Percentiles rank a stretch among this genome's conserved stretches.
phyloP scores from a whole-genome alignment of 2,329 filamentous ascomycete genomes.

The Beauveria rudraprayagi region DNA sequence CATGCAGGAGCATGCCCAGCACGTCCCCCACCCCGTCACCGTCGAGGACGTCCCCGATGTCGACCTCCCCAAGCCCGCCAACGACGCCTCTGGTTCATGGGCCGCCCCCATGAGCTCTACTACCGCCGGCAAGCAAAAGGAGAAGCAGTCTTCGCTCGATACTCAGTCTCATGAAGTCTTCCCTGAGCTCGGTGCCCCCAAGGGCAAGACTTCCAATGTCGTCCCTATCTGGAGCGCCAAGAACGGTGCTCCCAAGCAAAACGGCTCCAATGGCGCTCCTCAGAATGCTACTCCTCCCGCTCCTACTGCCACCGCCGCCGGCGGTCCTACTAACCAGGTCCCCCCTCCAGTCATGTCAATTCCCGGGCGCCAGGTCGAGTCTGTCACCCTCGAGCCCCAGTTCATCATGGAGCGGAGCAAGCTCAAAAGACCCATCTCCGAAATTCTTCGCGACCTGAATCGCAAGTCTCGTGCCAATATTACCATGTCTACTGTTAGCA shows the following conservation, averaged over 20 bases:
- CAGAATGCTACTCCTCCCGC: conserved; percentile 57
- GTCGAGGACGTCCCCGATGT: conserved; percentile 79
- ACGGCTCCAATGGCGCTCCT: conserved; percentile 47
- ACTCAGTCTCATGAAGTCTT: conserved; percentile 86
- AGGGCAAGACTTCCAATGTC: conserved; percentile 59
- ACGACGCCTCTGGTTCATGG: conserved; percentile 38
- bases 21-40: conserved; percentile 48
- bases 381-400: conserved; percentile 62
- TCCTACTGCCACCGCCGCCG: conserved; percentile 39
- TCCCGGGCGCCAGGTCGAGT: conserved; percentile 75
- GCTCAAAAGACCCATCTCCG: conserved; percentile 75
- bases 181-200: conserved; percentile 71
- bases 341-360: conserved; percentile 58
- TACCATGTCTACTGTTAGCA: conserved; percentile 64
- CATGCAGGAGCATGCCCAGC: conserved; percentile 51
- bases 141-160: conserved; percentile 50
- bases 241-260: conserved; percentile 45
- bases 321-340: conserved; percentile 23
- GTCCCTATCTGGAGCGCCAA: conserved; percentile 73
- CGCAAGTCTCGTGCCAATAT: conserved; percentile 83
- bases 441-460: conserved; percentile 87
- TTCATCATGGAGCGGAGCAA: conserved; percentile 70
- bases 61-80: conserved; percentile 53
- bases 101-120: conserved; percentile 49
- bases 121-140: conserved; percentile 61